Percentiles rank a stretch among this genome's conserved stretches.
Evolutionary conservation across 805 yeast species (phyloP).

Genomic region (Kazachstania taianensis): DNA sequence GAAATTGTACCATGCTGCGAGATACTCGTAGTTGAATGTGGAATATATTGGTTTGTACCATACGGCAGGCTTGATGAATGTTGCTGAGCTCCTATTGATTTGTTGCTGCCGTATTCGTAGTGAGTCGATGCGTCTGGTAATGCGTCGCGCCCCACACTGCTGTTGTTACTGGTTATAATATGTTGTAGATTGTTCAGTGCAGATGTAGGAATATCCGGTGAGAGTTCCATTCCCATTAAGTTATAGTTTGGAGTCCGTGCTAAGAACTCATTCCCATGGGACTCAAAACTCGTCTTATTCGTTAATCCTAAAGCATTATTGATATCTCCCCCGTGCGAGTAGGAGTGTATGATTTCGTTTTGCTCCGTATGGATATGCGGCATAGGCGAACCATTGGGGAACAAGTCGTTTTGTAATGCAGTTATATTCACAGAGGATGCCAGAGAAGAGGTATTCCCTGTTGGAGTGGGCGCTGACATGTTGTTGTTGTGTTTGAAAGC

Average conservation of each 20-base stretch:
- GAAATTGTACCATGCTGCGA: not conserved
- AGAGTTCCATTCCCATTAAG: conserved; percentile 13
- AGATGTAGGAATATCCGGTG: conserved; percentile 3
- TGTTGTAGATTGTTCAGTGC: not conserved
- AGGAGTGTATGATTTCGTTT: too few species aligned
- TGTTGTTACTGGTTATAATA: too few species aligned
- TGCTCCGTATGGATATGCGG: too few species aligned
- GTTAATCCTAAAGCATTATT: not conserved
- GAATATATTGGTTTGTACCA: not conserved
- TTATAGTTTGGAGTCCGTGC: conserved; percentile 17
- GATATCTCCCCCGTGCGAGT: not conserved
- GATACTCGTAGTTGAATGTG: not conserved
- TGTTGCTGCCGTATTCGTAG: too few species aligned
- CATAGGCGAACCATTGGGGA: conserved; percentile 1
- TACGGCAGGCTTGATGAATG: not conserved
- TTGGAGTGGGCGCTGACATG: not conserved
- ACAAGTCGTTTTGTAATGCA: not conserved
- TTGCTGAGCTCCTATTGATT: too few species aligned
- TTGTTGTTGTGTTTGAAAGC: not conserved
- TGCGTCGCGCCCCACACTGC: not conserved
- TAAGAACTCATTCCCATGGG: conserved; percentile 12
- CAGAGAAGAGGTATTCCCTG: not conserved
- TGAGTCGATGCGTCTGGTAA: too few species aligned
- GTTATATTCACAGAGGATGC: conserved; percentile 2
- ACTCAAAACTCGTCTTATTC: not conserved